A percentile compares a stretch with the other conserved stretches of the same genome.
These are phyloP conservation scores for Lentinula guzmanii DNA, from an alignment of 768 basidiomycete genomes.

Conservation along the genomic window DNA sequence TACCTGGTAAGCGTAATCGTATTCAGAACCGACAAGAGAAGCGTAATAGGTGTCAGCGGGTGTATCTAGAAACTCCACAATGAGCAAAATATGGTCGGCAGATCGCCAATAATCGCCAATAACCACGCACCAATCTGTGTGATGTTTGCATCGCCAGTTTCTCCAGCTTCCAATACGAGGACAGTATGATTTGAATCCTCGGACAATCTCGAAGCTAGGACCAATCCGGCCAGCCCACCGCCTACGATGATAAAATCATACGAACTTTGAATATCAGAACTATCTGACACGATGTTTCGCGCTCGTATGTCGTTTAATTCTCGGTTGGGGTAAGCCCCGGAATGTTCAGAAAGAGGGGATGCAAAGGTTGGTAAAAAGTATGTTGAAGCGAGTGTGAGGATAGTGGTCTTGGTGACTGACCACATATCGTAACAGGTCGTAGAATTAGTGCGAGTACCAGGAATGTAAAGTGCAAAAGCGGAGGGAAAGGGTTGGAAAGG, in stretches of 20 bases:
- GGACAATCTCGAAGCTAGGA: not conserved
- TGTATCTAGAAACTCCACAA: constrained; percentile 27
- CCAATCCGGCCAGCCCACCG: not conserved
- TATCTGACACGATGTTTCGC: constrained; percentile 1
- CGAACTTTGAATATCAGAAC: not conserved
- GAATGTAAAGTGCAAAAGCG: not conserved
- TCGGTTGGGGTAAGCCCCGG: not conserved
- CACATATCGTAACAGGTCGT: constrained; percentile 1
- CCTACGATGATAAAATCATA: constrained; percentile 7
- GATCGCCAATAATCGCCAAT: not conserved
- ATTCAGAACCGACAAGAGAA: constrained; percentile 38
- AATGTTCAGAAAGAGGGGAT: not conserved
- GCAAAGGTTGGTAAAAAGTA: not conserved
- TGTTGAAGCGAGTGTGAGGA: constrained; percentile 3
- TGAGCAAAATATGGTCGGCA: not conserved
- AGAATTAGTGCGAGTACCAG: not conserved
- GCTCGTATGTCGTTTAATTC: not conserved
- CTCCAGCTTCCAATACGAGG: constrained; percentile 1
- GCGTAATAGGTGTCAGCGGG: constrained; percentile 49
- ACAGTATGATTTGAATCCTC: constrained; percentile 1
- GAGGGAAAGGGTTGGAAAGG: not conserved
- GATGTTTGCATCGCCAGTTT: constrained; percentile 4
- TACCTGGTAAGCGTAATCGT: constrained; percentile 49
- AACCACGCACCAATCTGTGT: not conserved
- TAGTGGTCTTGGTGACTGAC: not conserved